Base-by-base conservation (phyloP, 306 rosid species). In the Fagus sylvatica region DNA sequence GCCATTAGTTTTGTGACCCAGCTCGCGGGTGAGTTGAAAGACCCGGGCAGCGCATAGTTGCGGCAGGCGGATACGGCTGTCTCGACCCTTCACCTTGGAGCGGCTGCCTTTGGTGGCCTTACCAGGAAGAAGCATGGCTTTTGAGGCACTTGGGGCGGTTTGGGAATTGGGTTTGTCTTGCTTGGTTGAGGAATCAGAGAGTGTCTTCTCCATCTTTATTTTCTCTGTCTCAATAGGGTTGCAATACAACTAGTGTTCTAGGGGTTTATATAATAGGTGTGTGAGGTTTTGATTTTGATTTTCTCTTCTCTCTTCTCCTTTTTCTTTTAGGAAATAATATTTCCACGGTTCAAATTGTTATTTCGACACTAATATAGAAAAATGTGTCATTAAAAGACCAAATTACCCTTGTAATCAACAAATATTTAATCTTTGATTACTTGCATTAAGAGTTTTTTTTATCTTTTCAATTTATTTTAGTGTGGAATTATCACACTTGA, bases 1-100 rank as follows among this genome's bases (percentile, higher is more conserved):
- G 3, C 94, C 91, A 1, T 84, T 74, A 9, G 85, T 84, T 59
- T 81, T 81, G 70, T 73, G 66, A 10, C 89, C 89, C 1, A 90
- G 85, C 83, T 83, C 88, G 0, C 57, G 46, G 3, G 90, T 88
- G 66, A 90, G 90, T 53, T 88, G 83, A 76, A 80, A 84, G 40
- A 88, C 46, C 0, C 84, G 73, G 1, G 91, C 85, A 30, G 90
- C 90, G 1, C 94, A 88, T 16, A 75, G 0, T 1, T 82, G 78
- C 1, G 89, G 84, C 34, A 86, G 79, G 0, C 85, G 84, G 56
- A 88, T 72, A 2, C 82, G 84, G 5, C 88, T 64, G 55, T 79
- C 87, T 3, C 84, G 78, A 1, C 87, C 89, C 2, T 77, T 37
- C 33, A 84, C 76, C 69, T 81, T 84, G 5, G 42, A 42, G 53